Base-by-base conservation (phyloP, 768 basidiomycete species). In the Serendipita sp. region DNA sequence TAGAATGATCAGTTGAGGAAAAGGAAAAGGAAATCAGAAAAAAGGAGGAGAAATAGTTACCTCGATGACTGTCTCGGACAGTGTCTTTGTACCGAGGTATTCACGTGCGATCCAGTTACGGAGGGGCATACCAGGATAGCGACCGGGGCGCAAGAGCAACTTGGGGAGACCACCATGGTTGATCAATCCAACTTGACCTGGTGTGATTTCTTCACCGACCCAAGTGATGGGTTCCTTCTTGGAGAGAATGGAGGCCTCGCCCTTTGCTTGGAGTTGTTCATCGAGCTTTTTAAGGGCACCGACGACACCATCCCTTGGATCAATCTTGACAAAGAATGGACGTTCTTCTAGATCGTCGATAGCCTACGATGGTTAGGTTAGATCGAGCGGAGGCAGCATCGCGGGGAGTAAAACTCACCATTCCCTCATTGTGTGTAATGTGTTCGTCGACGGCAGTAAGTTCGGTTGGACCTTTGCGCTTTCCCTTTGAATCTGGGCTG, bases 71-170 rank as follows among this genome's bases (percentile, higher is more conserved):
- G 89, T 85, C 69, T 91, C 89, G 10, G 88, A 89, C 51, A 90
- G 73, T 70, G 86, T 86, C 70, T 79, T 80, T 2, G 81, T 84
- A 16, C 88, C 89, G 63, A 73, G 71, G 81, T 83, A 91, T n/a
- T 76, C 71, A 15, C 89, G 79, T 2, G 88, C 88, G 87, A 88
- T 90, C 89, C 89, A 90, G 67, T 90, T 90, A 2, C 86, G 78
- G 56, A 88, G 76, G 10, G 88, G 88, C 72, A 84, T 84, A 0
- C 79, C 76, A 23, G 90, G 88, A 69, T 91, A 91, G 7, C 86
- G 84, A 35, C 89, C 89, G 3, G 89, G 84, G 48, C 77, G 79
- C 2, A 83, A 85, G 56, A 91, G 70, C 44, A 91, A 70, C 75
- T 89, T 89, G 2, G 90, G 90, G 41, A 83, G 76, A 65, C 89